A percentile compares a stretch with the other conserved stretches of the same genome.
Evolutionary conservation across 1,139 yeast species (phyloP).

Genomic region (Suhomyces bokatorum): DNA sequence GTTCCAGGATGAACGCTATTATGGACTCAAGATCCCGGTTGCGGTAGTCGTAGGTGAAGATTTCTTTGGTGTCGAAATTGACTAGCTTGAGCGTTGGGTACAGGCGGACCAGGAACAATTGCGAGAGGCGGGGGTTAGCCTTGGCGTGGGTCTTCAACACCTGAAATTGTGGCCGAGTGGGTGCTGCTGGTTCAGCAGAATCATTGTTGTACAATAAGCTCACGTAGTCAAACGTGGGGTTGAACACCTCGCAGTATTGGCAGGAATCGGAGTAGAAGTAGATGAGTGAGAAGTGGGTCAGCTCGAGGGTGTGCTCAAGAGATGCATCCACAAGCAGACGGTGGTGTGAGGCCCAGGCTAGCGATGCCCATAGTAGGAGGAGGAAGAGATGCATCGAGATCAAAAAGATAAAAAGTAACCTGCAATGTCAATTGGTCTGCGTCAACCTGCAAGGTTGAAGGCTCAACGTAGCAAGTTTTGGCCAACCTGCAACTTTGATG

Average conservation of each 20-base stretch:
- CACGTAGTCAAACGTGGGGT: constrained; percentile 39
- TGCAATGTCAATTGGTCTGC: neutral
- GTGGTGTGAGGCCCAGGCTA: constrained; percentile 6
- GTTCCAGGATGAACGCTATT: constrained; percentile 23
- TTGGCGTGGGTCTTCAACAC: constrained; percentile 33
- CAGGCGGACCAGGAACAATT: constrained; percentile 26
- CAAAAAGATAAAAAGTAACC: constrained; percentile 5
- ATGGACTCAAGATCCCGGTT: constrained; percentile 28
- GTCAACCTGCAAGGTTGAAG: neutral
- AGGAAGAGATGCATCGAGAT: constrained; percentile 2
- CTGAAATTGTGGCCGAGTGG: constrained; percentile 25
- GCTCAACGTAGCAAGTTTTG: no score
- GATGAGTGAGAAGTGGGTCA: constrained; percentile 37
- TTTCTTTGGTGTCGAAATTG: constrained; percentile 29
- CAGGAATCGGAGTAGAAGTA: constrained; percentile 44
- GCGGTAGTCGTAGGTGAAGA: constrained; percentile 22
- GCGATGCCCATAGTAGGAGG: neutral
- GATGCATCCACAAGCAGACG: constrained; percentile 21
- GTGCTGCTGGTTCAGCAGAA: constrained; percentile 5
- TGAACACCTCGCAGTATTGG: constrained; percentile 36
- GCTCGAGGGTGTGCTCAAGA: constrained; percentile 20
- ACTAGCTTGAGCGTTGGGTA: constrained; percentile 40
- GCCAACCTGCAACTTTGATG: neutral
- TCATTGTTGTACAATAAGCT: constrained; percentile 27
- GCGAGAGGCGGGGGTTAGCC: constrained; percentile 23